Percentiles rank a stretch among this genome's conserved stretches.
phyloP scores from a whole-genome alignment of 306 rosid genomes.

The Glycyrrhiza uralensis region DNA sequence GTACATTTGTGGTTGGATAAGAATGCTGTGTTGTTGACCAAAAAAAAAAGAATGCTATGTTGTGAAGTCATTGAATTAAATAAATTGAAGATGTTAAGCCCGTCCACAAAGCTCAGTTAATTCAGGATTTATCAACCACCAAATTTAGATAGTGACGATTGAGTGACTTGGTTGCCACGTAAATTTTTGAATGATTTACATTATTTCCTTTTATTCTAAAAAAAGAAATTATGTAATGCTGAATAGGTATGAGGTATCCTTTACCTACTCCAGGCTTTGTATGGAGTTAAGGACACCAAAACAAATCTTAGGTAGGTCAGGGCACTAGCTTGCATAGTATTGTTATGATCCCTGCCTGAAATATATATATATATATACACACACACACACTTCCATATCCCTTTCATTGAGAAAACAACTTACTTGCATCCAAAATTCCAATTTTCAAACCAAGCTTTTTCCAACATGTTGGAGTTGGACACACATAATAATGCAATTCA shows the following conservation, averaged over 20 bases:
- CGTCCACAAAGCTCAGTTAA: conserved; percentile 1
- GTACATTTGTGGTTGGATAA: background rate
- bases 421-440: background rate
- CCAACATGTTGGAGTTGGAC: background rate
- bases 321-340: background rate
- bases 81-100: background rate
- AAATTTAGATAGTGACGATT: conserved; percentile 9
- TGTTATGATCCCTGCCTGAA: background rate
- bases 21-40: too few species aligned
- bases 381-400: too few species aligned
- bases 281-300: background rate
- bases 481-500: background rate
- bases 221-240: background rate
- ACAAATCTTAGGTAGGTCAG: background rate
- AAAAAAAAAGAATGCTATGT: background rate
- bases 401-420: too few species aligned
- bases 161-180: background rate
- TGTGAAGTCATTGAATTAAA: background rate
- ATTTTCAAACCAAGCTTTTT: background rate
- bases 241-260: background rate
- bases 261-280: conserved; percentile 3
- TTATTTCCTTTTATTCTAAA: background rate
- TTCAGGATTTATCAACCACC: conserved; percentile 28
- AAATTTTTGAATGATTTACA: background rate
- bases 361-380: too few species aligned